A percentile compares a stretch with the other conserved stretches of the same genome.
Conservation (phyloP, 148 eudicot genomes). For the Gaultheria prostrata region DNA sequence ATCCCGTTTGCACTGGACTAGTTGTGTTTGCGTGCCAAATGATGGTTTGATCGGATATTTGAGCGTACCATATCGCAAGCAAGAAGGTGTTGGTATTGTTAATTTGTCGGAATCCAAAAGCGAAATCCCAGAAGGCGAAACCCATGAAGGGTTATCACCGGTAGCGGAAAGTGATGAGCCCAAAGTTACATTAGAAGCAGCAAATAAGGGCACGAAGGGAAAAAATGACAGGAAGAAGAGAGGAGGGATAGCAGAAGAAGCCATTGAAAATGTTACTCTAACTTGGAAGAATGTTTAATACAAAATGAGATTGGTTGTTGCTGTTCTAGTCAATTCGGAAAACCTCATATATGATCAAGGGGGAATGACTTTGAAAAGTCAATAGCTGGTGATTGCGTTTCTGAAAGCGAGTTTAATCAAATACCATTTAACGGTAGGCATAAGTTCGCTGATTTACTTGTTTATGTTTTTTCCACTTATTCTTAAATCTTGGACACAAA, state of each 20-base stretch:
- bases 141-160: not conserved
- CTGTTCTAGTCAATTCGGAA: too few relatives aligned
- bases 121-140: slow-evolving; percentile 7
- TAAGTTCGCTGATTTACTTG: not conserved
- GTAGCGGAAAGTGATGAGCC: slow-evolving; percentile 1
- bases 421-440: not conserved
- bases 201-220: not conserved
- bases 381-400: too few relatives aligned
- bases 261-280: not conserved
- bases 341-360: too few relatives aligned
- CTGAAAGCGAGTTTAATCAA: too few relatives aligned
- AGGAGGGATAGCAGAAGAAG: not conserved
- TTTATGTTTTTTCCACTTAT: not conserved
- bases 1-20: not conserved
- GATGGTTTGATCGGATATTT: not conserved
- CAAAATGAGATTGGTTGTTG: too few relatives aligned
- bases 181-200: not conserved
- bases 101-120: slow-evolving; percentile 6
- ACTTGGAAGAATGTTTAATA: not conserved
- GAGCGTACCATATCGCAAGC: slow-evolving; percentile 12
- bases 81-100: not conserved
- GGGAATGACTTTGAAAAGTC: too few relatives aligned
- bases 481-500: not conserved
- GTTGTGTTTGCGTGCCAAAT: slow-evolving; percentile 3
- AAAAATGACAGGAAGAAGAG: not conserved